Base-by-base conservation (phyloP, 169 alveolate genomes). In the Plasmodium inui region DNA sequence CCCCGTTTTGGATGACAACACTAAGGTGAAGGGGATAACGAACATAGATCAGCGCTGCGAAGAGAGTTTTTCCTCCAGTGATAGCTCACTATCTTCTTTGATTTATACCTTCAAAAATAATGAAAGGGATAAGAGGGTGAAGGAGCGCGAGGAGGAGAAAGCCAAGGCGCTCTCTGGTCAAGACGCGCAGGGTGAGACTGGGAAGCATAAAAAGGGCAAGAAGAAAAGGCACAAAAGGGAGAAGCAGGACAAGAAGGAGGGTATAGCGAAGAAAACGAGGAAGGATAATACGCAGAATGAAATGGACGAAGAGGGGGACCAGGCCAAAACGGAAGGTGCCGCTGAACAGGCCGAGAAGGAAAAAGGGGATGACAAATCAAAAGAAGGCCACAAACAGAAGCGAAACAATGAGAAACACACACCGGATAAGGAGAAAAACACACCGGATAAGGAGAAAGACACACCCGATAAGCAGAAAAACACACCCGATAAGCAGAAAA, bases 11-110 rank as follows among this genome's bases (percentile, higher is more conserved):
- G 74, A 80, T 61, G 82, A 88, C 73, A 46, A 34, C 30, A 34
- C n/a, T 28, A 88, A 79, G 39, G 53, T 41, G 34, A 88, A 26
- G n/a, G 71, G 46, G 14, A 67, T 74, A n/a, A 39, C 37, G 26
- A 26, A 44, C 30, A 37, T 14, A 80, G 82, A 88, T 10, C 73
- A 57, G 32, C 5, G 19, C 30, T 37, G 14, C n/a, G 44, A 41
- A 6, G 89, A 88, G 9, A 67, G 82, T 39, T 79, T 79, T 88
- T 88, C 89, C 30, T 88, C 90, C 0, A 14, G 82, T 61, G 82
- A 88, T 57, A 79, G 90, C 14, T 88, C 94, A 12, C 17, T 88
- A 5, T 88, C 94, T 5, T 88, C 88, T 41, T 61, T 88, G 67
- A 78, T 88, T 61, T 37, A 34, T 79, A 79, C 50, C 10, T 78